Conservation (phyloP, 176 grass and related monocot genomes). For the Tillandsia leiboldiana region DNA sequence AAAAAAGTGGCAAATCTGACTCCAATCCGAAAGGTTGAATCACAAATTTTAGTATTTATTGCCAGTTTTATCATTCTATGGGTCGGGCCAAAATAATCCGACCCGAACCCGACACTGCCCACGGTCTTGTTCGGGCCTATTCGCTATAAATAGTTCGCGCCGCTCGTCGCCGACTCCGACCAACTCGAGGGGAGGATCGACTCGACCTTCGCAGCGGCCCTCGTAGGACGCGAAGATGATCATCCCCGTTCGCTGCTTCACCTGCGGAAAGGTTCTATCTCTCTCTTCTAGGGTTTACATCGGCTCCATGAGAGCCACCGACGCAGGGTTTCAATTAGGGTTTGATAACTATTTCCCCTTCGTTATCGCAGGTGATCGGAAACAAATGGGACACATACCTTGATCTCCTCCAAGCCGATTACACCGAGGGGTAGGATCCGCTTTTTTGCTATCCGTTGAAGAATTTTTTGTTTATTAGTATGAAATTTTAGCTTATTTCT, state of each 20-base stretch:
- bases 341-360: not conserved
- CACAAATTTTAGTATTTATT: too few relatives aligned
- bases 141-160: too few relatives aligned
- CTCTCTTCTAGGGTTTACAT: constrained; percentile 5
- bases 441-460: not conserved
- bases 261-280: constrained; percentile 55
- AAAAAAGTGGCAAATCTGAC: too few relatives aligned
- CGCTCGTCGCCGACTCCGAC: too few relatives aligned
- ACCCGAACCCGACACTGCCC: too few relatives aligned
- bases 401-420: constrained; percentile 81
- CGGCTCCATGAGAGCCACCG: not conserved
- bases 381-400: constrained; percentile 95
- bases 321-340: not conserved
- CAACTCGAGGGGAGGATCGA: too few relatives aligned
- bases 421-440: constrained; percentile 57
- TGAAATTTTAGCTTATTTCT: not conserved
- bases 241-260: constrained; percentile 95
- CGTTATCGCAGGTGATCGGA: constrained; percentile 59
- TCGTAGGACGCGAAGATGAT: constrained; percentile 51
- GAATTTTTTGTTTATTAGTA: not conserved
- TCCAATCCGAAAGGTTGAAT: too few relatives aligned
- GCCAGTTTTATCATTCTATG: too few relatives aligned
- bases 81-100: too few relatives aligned
- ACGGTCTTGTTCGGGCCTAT: too few relatives aligned
- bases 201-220: constrained; percentile 10